Evolutionary conservation across 441 rosid species (phyloP), one percentile per base, ranked within the genome.

Genomic region (Eugenia klotzschiana): DNA sequence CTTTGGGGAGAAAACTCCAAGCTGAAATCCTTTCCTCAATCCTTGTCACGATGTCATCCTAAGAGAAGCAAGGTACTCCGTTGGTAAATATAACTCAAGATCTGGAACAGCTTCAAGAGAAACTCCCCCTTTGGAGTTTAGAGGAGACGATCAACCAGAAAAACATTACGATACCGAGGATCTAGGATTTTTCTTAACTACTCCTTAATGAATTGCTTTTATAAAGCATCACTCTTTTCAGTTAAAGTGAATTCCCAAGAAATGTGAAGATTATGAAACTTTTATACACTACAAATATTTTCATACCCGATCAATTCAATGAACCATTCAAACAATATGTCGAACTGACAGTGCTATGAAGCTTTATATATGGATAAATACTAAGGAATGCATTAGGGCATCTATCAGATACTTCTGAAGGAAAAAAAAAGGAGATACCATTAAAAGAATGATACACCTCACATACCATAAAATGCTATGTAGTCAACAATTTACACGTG

Each of bases 1-100:
- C 98, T 90, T 87, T 89, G 7, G 99, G 99, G 86, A 95, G 94
- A 83, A 94, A 93, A 80, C 96, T 93, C 98, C 98, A 97, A 1
- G 96, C 93, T 2, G 98, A 91, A 80, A 97, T 88, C 90, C 92
- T 92, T 87, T 94, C 94, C 85, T 94, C 98, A 69, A 97, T 89
- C 84, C 87, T 92, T 84, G 90, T 87, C 82, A 93, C 85, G 82
- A 94, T 72, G 20, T 88, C 86, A 86, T 94, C 98, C 99, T 95
- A 80, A 51, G 87, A 85, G 83, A 83, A 79, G 77, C 22, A 86
- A 82, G 27, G 26, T 29, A 83, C 0, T 18, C 27, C 37, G 57
- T 51, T 58, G 33, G 77, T 64, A 33, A 33, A 2, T 64, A 18
- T 20, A 20, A 64, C n/a, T 33, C 15, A 1, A 1, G 33, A 3